Evolutionary conservation across 2,329 filamentous ascomycete species (phyloP).

Genomic region (Ophiostoma pallidulum): DNA sequence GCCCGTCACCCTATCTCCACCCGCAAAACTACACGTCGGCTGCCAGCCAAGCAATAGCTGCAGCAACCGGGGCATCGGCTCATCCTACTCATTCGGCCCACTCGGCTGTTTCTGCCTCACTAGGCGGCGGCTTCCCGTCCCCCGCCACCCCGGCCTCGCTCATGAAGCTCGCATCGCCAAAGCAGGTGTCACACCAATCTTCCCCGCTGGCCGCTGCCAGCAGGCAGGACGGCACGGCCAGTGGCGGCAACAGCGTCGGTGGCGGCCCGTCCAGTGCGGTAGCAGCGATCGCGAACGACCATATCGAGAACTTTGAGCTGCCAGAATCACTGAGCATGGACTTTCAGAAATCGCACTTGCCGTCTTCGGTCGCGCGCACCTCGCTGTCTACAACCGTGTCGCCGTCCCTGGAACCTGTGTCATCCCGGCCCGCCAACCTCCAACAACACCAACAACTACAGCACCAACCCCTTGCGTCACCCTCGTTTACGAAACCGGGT

Average conservation of each 20-base stretch:
- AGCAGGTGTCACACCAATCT: conserved; percentile 20
- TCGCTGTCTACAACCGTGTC: conserved; percentile 16
- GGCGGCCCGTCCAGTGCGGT: background rate
- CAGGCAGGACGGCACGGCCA: conserved; percentile 27
- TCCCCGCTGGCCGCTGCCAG: conserved; percentile 14
- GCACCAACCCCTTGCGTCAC: conserved; percentile 41
- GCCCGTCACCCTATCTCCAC: conserved; percentile 57
- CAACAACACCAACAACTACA: no score
- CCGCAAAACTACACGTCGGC: conserved; percentile 35
- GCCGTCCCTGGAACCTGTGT: conserved; percentile 27
- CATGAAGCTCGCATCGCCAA: conserved; percentile 61
- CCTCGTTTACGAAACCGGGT: conserved; percentile 29
- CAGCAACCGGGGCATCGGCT: no score
- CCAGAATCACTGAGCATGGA: conserved; percentile 59
- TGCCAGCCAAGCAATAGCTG: conserved; percentile 4
- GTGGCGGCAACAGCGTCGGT: conserved; percentile 6
- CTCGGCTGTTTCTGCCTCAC: conserved; percentile 5
- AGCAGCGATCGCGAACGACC: conserved; percentile 33
- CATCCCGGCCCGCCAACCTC: no score
- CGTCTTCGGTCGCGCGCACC: conserved; percentile 35
- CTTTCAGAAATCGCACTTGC: conserved; percentile 35
- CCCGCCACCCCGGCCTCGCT: conserved; percentile 81
- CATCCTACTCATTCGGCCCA: no score
- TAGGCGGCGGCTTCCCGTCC: conserved; percentile 34
- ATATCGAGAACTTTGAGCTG: conserved; percentile 53